Conservation (phyloP, 331 rosid genomes). For the Malus hybrid region DNA sequence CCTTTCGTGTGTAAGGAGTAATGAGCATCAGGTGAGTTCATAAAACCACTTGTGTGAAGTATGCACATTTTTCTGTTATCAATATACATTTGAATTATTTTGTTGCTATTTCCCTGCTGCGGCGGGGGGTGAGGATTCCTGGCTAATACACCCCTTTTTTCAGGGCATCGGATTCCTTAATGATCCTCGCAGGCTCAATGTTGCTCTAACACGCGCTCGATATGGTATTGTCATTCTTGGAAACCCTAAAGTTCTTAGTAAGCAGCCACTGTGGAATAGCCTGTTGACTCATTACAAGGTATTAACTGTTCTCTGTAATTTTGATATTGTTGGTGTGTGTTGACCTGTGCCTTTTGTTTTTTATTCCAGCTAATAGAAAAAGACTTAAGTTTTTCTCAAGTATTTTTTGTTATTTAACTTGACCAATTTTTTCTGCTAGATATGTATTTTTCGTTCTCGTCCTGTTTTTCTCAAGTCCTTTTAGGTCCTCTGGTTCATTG, state of each 20-base stretch:
- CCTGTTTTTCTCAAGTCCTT: background rate
- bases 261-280: slow-evolving; percentile 97
- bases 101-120: too few relatives aligned
- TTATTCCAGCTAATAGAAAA: background rate
- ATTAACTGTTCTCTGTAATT: background rate
- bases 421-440: too few relatives aligned
- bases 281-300: slow-evolving; percentile 98
- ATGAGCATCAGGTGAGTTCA: slow-evolving; percentile 89
- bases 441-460: background rate
- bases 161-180: slow-evolving; percentile 98
- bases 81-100: background rate
- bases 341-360: background rate
- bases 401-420: too few relatives aligned
- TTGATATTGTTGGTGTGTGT: background rate
- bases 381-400: too few relatives aligned
- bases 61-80: background rate
- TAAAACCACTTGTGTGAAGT: background rate
- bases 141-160: slow-evolving; percentile 16
- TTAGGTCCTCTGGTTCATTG: background rate
- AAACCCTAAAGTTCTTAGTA: slow-evolving; percentile 95
- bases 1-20: slow-evolving; percentile 94
- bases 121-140: background rate
- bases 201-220: slow-evolving; percentile 95
- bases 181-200: slow-evolving; percentile 97
- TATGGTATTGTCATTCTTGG: slow-evolving; percentile 98